A percentile compares a stretch with the other conserved stretches of the same genome.
Evolutionary conservation across 2,329 filamentous ascomycete genomes (phyloP).

Genomic region (Dactylella cylindrospora): DNA sequence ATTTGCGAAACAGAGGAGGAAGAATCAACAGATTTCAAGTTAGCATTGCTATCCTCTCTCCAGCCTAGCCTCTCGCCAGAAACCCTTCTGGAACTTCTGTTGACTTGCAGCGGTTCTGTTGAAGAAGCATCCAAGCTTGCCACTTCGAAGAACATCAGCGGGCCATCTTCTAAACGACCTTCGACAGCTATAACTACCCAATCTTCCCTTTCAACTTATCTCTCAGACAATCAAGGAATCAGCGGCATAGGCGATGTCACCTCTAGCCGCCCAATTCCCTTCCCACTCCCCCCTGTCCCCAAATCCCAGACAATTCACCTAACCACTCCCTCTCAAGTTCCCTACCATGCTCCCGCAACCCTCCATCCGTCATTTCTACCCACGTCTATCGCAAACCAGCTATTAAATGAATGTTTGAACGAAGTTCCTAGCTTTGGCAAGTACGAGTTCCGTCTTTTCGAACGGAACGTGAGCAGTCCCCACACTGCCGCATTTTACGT

Average conservation of each 20-base stretch:
- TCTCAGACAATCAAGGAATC: constrained; percentile 21
- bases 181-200: constrained; percentile 37
- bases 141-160: constrained; percentile 49
- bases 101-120: constrained; percentile 77
- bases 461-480: constrained; percentile 79
- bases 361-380: constrained; percentile 91
- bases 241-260: constrained; percentile 51
- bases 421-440: constrained; percentile 67
- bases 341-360: constrained; percentile 77
- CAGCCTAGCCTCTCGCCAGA: constrained; percentile 66
- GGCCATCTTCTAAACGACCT: background rate
- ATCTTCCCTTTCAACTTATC: constrained; percentile 45
- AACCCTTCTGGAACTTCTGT: constrained; percentile 72
- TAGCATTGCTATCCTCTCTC: constrained; percentile 79
- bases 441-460: constrained; percentile 77
- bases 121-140: constrained; percentile 60
- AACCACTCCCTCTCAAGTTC: constrained; percentile 79
- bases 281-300: constrained; percentile 56
- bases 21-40: constrained; percentile 84
- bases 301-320: constrained; percentile 82
- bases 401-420: constrained; percentile 73
- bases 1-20: constrained; percentile 56
- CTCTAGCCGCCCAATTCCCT: constrained; percentile 55
- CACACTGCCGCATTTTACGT: constrained; percentile 82
- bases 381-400: constrained; percentile 66